Conservation (phyloP, 352 stramenopile species). For the Phytopythium delawarense region DNA sequence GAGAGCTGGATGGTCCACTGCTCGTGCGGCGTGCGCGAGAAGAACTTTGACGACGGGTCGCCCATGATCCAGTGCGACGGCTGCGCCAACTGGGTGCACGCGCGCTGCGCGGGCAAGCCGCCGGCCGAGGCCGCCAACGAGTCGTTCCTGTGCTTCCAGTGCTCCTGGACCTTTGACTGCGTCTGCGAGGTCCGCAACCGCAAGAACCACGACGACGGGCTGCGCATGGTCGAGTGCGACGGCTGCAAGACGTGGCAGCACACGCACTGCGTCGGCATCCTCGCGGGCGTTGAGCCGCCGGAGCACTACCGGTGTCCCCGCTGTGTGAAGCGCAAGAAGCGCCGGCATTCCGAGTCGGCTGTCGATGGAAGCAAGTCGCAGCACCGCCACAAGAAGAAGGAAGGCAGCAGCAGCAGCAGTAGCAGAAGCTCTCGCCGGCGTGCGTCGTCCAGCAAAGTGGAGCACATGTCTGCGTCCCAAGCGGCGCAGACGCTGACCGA, state of each 20-base stretch:
- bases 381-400: conserved; percentile 3
- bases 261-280: conserved; percentile 56
- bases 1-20: conserved; percentile 64
- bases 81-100: conserved; percentile 60
- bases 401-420: not conserved
- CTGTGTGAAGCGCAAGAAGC: conserved; percentile 26
- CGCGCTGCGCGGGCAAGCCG: conserved; percentile 39
- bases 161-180: conserved; percentile 72
- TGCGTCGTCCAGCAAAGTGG: conserved; percentile 1
- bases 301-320: conserved; percentile 51
- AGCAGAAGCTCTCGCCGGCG: not conserved
- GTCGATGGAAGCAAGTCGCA: conserved; percentile 12
- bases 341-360: conserved; percentile 1
- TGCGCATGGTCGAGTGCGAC: conserved; percentile 72
- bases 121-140: conserved; percentile 36
- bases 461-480: conserved; percentile 8
- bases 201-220: conserved; percentile 65
- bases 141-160: conserved; percentile 58
- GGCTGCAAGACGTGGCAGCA: conserved; percentile 74
- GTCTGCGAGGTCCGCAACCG: conserved; percentile 41
- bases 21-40: conserved; percentile 39
- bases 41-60: conserved; percentile 58
- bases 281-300: conserved; percentile 39
- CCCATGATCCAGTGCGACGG: conserved; percentile 65
- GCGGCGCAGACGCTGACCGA: conserved; percentile 1